Conservation (phyloP, 192 early-diverging fungal genomes). For the Coemansia sp. region DNA sequence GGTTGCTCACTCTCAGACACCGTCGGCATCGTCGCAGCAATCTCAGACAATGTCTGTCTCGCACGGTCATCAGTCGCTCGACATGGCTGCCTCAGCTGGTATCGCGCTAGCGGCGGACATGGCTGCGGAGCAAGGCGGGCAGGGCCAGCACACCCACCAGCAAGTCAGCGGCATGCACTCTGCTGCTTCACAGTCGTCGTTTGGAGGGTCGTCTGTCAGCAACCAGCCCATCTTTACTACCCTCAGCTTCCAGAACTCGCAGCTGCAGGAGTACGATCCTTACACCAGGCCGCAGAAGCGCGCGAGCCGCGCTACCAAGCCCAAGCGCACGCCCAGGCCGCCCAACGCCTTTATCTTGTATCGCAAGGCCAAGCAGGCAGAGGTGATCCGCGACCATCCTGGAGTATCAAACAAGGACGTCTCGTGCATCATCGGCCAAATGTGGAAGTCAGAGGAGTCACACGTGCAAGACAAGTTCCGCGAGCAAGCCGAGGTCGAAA, state of each 20-base stretch:
- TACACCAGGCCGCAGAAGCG: conserved; percentile 48
- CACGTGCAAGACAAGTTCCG: conserved; percentile 57
- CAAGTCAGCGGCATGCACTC: conserved; percentile 24
- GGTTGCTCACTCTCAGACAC: conserved; percentile 9
- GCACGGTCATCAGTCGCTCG: conserved; percentile 35
- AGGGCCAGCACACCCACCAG: conserved; percentile 23
- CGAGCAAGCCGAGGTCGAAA: conserved; percentile 57
- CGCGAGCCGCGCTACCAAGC: conserved; percentile 41
- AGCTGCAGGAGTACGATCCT: conserved; percentile 53
- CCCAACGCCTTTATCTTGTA: conserved; percentile 61
- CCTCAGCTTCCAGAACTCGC: conserved; percentile 46
- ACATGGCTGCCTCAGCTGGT: conserved; percentile 38
- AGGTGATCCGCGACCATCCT: conserved; percentile 57
- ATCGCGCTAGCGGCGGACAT: conserved; percentile 46
- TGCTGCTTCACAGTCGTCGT: conserved; percentile 32
- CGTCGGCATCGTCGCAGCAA: conserved; percentile 17
- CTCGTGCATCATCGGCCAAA: conserved; percentile 60
- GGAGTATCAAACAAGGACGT: conserved; percentile 61
- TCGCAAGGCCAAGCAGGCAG: conserved; percentile 59
- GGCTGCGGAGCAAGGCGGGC: conserved; percentile 25
- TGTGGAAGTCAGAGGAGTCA: conserved; percentile 58
- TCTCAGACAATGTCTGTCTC: conserved; percentile 10
- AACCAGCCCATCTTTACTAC: conserved; percentile 50
- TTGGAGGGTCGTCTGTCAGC: conserved; percentile 41
- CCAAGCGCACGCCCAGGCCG: conserved; percentile 58